Conservation (phyloP, 345 rosid genomes). For the Turritis glabra region DNA sequence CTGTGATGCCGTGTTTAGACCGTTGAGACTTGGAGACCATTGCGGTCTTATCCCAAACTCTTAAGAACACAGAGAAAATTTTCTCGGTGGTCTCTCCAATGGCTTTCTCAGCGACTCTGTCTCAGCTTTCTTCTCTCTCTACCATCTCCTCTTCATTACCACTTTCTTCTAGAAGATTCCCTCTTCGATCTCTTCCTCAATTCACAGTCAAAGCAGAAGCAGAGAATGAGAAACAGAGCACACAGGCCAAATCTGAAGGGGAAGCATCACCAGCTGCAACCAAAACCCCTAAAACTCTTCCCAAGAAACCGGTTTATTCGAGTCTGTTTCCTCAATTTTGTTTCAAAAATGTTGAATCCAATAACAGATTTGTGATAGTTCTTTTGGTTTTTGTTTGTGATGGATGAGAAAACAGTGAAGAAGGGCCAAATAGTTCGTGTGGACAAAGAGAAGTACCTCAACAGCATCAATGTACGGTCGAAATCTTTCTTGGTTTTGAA, state of each 20-base stretch:
- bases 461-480: conserved; percentile 68
- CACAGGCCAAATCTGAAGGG: conserved; percentile 38
- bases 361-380: not conserved
- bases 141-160: conserved; percentile 41
- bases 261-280: conserved; percentile 43
- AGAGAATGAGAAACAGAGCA: conserved; percentile 57
- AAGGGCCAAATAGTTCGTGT: conserved; percentile 98
- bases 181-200: conserved; percentile 26
- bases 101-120: conserved; percentile 60
- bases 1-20: not conserved
- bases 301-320: conserved; percentile 89
- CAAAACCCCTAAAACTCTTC: conserved; percentile 43
- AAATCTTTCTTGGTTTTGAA: not conserved
- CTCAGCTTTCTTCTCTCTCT: conserved; percentile 44
- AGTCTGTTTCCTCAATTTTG: conserved; percentile 45
- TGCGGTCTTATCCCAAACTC: conserved; percentile 32
- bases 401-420: conserved; percentile 64
- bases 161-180: conserved; percentile 25
- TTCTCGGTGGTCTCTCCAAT: conserved; percentile 40
- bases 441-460: conserved; percentile 93
- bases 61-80: not conserved
- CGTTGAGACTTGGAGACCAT: conserved; percentile 15
- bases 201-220: conserved; percentile 46
- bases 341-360: conserved; percentile 1
- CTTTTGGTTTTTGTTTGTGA: not conserved